These are phyloP conservation scores for Grosmannia clavigera DNA, from an alignment of 2,329 filamentous ascomycete species.

Conservation along the genomic window DNA sequence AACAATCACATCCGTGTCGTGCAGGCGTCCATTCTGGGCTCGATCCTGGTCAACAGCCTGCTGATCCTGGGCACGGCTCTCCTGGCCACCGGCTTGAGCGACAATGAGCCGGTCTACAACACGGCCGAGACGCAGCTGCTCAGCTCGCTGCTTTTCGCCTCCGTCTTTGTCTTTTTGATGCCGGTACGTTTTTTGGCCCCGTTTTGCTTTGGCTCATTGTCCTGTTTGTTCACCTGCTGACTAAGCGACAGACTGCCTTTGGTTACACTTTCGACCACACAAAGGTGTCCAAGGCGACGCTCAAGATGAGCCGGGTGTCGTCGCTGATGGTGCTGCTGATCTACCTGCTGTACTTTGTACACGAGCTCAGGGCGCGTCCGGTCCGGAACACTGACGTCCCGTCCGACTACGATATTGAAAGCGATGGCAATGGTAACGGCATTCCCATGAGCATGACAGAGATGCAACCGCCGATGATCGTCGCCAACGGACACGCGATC, in stretches of 20 bases:
- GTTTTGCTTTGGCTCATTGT: too few species aligned
- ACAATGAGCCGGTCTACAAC: constrained; percentile 62
- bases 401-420: constrained; percentile 18
- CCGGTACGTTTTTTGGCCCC: neutral
- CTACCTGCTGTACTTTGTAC: constrained; percentile 72
- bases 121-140: constrained; percentile 44
- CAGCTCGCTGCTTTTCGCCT: constrained; percentile 34
- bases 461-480: neutral
- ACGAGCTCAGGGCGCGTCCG: constrained; percentile 80
- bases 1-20: constrained; percentile 86
- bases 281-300: constrained; percentile 13
- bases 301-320: constrained; percentile 10
- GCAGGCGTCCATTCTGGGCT: constrained; percentile 95
- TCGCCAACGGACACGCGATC: neutral
- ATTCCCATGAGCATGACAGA: neutral
- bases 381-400: constrained; percentile 42
- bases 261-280: constrained; percentile 3
- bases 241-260: constrained; percentile 6
- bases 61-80: constrained; percentile 77
- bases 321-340: constrained; percentile 59
- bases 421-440: neutral
- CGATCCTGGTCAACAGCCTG: constrained; percentile 86
- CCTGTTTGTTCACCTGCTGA: neutral
- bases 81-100: constrained; percentile 57
- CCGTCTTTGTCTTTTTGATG: constrained; percentile 40